Evolutionary conservation across 106 monocot species (phyloP).

Genomic region (Dendrobium huoshanense): DNA sequence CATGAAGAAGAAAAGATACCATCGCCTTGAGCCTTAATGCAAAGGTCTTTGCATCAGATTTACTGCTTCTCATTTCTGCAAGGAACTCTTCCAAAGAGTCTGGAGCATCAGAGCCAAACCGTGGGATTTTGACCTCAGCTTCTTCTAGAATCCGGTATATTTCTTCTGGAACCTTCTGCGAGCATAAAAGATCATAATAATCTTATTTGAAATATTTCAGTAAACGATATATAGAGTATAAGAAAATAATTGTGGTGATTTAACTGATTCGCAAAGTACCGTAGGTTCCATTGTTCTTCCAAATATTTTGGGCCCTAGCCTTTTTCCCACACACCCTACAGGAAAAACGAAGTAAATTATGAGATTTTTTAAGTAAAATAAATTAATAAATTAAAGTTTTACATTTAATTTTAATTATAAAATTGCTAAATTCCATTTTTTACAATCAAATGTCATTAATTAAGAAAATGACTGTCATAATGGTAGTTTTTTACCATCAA

Average conservation of each 20-base stretch:
- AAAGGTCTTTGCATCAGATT: conserved; percentile 49
- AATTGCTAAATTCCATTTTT: too few species aligned
- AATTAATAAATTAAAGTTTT: too few species aligned
- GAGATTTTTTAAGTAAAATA: too few species aligned
- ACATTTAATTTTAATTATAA: too few species aligned
- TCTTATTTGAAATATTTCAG: too few species aligned
- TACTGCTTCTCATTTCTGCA: conserved; percentile 42
- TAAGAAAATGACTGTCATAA: too few species aligned
- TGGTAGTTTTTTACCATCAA: too few species aligned
- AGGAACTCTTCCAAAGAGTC: conserved; percentile 53
- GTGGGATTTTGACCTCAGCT: neutral
- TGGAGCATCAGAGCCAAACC: conserved; percentile 22
- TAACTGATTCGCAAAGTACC: conserved; percentile 8
- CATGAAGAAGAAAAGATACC: conserved; percentile 21
- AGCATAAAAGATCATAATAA: neutral
- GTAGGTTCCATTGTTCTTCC: conserved; percentile 27
- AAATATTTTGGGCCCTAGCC: conserved; percentile 34
- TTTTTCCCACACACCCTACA: conserved; percentile 53
- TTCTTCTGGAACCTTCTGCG: conserved; percentile 46
- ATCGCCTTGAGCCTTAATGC: conserved; percentile 57
- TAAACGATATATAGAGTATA: too few species aligned
- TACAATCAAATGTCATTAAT: neutral
- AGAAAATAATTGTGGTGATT: neutral
- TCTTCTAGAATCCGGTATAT: conserved; percentile 37
- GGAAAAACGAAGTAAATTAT: neutral